Evolutionary conservation across 2,329 filamentous ascomycete genomes (phyloP), one percentile per base, ranked within the genome.

Genomic region (Paracorniculantispora psalliotae): DNA sequence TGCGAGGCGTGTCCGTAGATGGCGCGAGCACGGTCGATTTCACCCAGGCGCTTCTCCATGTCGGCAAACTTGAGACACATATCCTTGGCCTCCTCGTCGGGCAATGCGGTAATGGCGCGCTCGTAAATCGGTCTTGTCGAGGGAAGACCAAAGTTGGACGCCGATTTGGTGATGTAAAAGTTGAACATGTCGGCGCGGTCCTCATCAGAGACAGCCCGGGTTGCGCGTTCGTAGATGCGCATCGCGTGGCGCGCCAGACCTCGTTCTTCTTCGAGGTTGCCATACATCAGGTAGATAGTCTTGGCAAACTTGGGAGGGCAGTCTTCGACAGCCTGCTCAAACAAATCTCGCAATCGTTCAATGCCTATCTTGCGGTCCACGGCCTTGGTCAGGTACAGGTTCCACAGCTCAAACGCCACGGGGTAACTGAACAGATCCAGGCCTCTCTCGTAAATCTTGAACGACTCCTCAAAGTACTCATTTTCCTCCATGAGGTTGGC

Each of bases 61-160:
- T 97, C 92, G 2, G 94, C 94, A 70, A 99, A 99, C 71, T 97
- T 97, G 71, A 99, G 85, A 75, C 94, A 99, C 94, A 99, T 99
- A 66, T 94, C 90, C 70, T 92, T 91, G 7, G 93, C 94, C 74
- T 97, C 94, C 62, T 81, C 84, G 73, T 99, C 94, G 0, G 96
- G 93, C 37, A 99, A 80, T n/a, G 92, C 90, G 12, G 91, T 87
- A 65, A 99, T 96, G 39, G 94, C 93, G 59, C 92, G 87, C 76
- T 99, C 94, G 78, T 99, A 99, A 67, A 99, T 99, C 0, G 91
- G 88, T 54, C 94, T 81, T 3, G 94, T 97, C 0, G 94, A 97
- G 0, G 94, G 92, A 54, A 99, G 83, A 33, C 96, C 94, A 69
- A 99, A 99, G 75, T 99, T 99, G 21, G 92, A 96, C 1, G 94